phyloP scores from a whole-genome alignment of 345 rosid species.

The Linum usitatissimum region DNA sequence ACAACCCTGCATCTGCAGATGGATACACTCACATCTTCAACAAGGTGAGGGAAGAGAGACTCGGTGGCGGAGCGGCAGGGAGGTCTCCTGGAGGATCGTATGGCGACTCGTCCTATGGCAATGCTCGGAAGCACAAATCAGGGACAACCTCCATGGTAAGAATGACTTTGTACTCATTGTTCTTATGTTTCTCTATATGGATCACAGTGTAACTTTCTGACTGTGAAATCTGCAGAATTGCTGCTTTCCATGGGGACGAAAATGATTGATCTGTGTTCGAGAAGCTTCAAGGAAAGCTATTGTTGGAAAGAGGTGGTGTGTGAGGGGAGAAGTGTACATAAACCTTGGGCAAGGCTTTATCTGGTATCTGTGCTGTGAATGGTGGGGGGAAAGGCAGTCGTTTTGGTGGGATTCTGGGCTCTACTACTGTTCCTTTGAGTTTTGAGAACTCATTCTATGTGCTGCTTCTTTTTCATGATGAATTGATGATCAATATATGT shows the following conservation, averaged over 20 bases:
- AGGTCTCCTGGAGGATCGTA: background rate
- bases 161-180: background rate
- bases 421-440: background rate
- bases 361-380: background rate
- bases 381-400: background rate
- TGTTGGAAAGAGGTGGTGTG: background rate
- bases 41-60: conserved; percentile 24
- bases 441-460: background rate
- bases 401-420: background rate
- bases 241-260: conserved; percentile 3
- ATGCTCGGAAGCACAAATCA: background rate
- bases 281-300: background rate
- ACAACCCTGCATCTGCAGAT: conserved; percentile 25
- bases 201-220: background rate
- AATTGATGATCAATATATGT: background rate
- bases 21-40: conserved; percentile 25
- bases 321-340: background rate
- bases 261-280: background rate
- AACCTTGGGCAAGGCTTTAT: background rate
- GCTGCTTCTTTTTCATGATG: background rate
- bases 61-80: background rate
- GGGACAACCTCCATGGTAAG: background rate
- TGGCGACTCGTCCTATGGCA: background rate
- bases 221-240: background rate
- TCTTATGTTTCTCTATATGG: background rate